phyloP scores from a whole-genome alignment of 805 yeast genomes.

The Alloascoidea hylecoeti region DNA sequence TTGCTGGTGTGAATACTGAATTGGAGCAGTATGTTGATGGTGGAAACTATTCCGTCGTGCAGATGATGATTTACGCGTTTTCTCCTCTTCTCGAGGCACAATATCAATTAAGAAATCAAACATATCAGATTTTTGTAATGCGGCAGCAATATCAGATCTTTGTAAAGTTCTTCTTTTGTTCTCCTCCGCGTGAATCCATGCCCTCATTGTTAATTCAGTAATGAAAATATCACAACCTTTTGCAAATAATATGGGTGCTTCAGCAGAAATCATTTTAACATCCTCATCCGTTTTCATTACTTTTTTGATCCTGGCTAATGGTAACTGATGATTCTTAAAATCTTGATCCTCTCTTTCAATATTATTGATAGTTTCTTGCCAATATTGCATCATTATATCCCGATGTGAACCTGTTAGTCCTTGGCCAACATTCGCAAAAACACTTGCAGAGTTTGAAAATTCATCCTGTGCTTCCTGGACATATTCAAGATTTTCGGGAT shows the following conservation, averaged over 20 bases:
- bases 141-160: conserved; percentile 89
- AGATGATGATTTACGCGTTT: not conserved
- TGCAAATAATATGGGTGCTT: conserved; percentile 94
- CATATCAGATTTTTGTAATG: conserved; percentile 90
- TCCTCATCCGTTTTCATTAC: conserved; percentile 98
- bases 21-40: too few species aligned
- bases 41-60: too few species aligned
- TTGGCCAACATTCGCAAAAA: conserved; percentile 84
- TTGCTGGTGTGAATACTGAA: too few species aligned
- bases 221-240: conserved; percentile 97
- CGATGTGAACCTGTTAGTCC: conserved; percentile 74
- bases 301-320: conserved; percentile 93
- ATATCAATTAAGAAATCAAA: conserved; percentile 94
- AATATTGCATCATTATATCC: conserved; percentile 86
- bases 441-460: too few species aligned
- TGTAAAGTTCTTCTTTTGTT: conserved; percentile 90
- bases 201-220: conserved; percentile 94
- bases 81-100: conserved; percentile 75
- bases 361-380: conserved; percentile 92
- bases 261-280: conserved; percentile 95
- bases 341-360: conserved; percentile 81
- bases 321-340: conserved; percentile 88
- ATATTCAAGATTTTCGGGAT: too few species aligned
- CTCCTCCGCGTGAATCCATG: conserved; percentile 98
- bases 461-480: too few species aligned